Base-by-base conservation (phyloP, 495 filamentous ascomycete genomes). In the Xylaria nigripes region DNA sequence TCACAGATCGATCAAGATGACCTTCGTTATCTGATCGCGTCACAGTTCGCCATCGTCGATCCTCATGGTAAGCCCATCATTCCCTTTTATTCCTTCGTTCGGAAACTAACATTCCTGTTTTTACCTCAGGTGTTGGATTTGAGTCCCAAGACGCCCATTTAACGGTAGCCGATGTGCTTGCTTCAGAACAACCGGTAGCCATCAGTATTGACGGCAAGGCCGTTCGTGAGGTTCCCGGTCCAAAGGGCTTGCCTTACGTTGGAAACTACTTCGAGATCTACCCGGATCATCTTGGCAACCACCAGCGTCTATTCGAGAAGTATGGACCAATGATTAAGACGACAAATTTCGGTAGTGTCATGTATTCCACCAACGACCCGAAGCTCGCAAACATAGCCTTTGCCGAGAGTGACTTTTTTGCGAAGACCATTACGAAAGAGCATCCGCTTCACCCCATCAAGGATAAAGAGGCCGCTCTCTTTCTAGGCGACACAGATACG, bases 241-340 rank as follows among this genome's bases (percentile, higher is more conserved):
- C 78, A 2, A 55, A 59, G 1, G 73, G 70, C 4, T 57, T 82
- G 4, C 80, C 80, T 6, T 58, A 66, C 13, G 69, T 78, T 24
- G 79, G 80, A 3, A 76, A 66, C 59, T 76, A 68, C 67, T 78
- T 75, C 57, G 80, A 82, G 56, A 62, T 82, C 21, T 83, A 70
- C 57, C 78, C 80, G 0, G 80, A 83, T 60, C 78, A 78, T 54
- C 62, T 81, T 0, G 80, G 80, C 5, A 83, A 83, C 65, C 73
- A 82, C 59, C 65, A 80, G 30, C 72, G 79, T 1, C 73, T 82
- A 0, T 81, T 80, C 55, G 64, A 71, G 6, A 60, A 69, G 29
- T 81, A 81, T 61, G 80, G 80, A 3, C 69, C 68, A 0, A 55
- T 83, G 27, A 68, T 81, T 65, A 76, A 79, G 57, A 81, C 80